Evolutionary conservation across 2,329 filamentous ascomycete genomes (phyloP).

Genomic region (Septoria linicola): DNA sequence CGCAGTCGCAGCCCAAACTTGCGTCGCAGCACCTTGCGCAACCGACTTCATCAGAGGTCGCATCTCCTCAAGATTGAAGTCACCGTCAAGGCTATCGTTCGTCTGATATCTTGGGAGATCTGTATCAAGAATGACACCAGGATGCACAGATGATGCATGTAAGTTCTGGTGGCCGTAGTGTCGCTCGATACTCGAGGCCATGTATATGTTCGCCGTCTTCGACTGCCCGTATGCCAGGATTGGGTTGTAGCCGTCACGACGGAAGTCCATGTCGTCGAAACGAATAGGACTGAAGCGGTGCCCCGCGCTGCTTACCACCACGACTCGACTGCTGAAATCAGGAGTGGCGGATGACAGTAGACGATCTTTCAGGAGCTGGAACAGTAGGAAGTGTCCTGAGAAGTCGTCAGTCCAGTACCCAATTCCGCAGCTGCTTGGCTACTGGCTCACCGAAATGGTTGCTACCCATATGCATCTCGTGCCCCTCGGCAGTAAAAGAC

Average conservation of each 20-base stretch:
- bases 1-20: slow-evolving; percentile 47
- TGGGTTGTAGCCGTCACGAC: slow-evolving; percentile 25
- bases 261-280: slow-evolving; percentile 38
- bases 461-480: slow-evolving; percentile 52
- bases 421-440: neutral
- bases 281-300: slow-evolving; percentile 39
- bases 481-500: slow-evolving; percentile 20
- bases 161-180: slow-evolving; percentile 47
- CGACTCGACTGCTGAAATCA: slow-evolving; percentile 43
- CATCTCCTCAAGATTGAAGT: slow-evolving; percentile 6
- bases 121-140: slow-evolving; percentile 27
- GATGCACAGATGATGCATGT: slow-evolving; percentile 49
- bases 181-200: slow-evolving; percentile 53
- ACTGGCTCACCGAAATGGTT: slow-evolving; percentile 50
- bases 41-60: slow-evolving; percentile 21
- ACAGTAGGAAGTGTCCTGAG: slow-evolving; percentile 52
- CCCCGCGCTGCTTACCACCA: slow-evolving; percentile 46
- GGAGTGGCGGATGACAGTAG: slow-evolving; percentile 35
- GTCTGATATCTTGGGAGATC: neutral
- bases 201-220: slow-evolving; percentile 54
- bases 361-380: slow-evolving; percentile 49
- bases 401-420: neutral
- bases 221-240: slow-evolving; percentile 47
- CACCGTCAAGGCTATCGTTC: slow-evolving; percentile 6
- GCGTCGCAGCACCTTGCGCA: slow-evolving; percentile 53